phyloP scores from a whole-genome alignment of 345 rosid species.

The Hibiscus tridactylites region DNA sequence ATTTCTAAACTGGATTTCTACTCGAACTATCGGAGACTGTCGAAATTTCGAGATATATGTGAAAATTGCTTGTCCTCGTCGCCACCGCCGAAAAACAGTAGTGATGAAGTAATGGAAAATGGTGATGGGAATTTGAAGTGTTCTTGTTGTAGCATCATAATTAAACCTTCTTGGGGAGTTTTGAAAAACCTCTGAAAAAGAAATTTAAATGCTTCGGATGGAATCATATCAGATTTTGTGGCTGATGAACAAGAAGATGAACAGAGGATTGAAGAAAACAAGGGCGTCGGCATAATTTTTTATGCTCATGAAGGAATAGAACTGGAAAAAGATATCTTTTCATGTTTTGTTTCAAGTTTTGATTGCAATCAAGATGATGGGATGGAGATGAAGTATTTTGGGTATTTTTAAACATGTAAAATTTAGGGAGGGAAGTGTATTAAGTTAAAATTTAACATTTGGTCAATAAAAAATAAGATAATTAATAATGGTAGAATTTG shows the following conservation, averaged over 20 bases:
- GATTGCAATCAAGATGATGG: too few relatives aligned
- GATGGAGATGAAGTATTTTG: too few relatives aligned
- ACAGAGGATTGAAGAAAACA: slow-evolving; percentile 24
- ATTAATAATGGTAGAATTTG: too few relatives aligned
- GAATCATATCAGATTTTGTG: slow-evolving; percentile 24
- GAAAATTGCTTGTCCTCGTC: slow-evolving; percentile 50
- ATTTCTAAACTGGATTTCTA: slow-evolving; percentile 41
- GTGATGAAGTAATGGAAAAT: background rate
- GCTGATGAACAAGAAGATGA: slow-evolving; percentile 14
- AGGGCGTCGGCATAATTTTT: slow-evolving; percentile 18
- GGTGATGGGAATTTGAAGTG: slow-evolving; percentile 27
- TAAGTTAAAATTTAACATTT: too few relatives aligned
- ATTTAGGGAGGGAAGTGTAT: too few relatives aligned
- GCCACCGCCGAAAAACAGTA: background rate
- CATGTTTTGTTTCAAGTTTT: too few relatives aligned
- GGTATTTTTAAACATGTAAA: too few relatives aligned
- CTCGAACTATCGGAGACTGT: slow-evolving; percentile 40
- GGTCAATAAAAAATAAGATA: too few relatives aligned
- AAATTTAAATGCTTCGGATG: slow-evolving; percentile 21
- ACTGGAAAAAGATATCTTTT: too few relatives aligned
- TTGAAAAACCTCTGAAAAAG: slow-evolving; percentile 23
- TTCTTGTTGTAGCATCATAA: slow-evolving; percentile 46
- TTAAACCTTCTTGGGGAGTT: slow-evolving; percentile 36
- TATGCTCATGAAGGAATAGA: slow-evolving; percentile 6
- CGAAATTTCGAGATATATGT: slow-evolving; percentile 35